phyloP scores from a whole-genome alignment of 2,329 filamentous ascomycete species.

The Gliomastix tumulicola region DNA sequence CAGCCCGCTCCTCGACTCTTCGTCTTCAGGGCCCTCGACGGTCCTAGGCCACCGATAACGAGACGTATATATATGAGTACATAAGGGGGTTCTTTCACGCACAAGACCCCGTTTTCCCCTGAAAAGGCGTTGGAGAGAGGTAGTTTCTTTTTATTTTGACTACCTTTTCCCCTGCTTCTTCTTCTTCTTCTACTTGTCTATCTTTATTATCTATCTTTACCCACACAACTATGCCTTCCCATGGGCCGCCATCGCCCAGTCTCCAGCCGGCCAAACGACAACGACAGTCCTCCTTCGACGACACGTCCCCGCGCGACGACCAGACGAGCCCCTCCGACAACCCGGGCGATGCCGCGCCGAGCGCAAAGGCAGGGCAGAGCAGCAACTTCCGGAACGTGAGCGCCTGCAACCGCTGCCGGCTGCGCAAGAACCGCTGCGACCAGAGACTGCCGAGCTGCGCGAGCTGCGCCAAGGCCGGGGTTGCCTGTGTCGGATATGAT shows the following conservation, averaged over 20 bases:
- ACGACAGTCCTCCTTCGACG: conserved; percentile 44
- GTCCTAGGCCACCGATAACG: too few species aligned
- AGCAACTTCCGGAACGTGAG: conserved; percentile 80
- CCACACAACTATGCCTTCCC: conserved; percentile 24
- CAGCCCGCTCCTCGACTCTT: too few species aligned
- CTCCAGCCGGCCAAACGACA: conserved; percentile 50
- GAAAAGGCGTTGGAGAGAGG: too few species aligned
- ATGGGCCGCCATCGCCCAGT: conserved; percentile 46
- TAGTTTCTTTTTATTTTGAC: too few species aligned
- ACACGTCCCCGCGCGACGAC: conserved; percentile 28
- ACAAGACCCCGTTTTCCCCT: too few species aligned
- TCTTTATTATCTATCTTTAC: too few species aligned
- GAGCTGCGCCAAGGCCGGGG: conserved; percentile 86
- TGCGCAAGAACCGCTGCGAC: conserved; percentile 93
- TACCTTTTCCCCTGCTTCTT: too few species aligned
- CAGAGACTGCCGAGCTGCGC: conserved; percentile 86
- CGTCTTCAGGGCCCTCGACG: too few species aligned
- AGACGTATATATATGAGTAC: too few species aligned
- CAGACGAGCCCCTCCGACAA: conserved; percentile 21
- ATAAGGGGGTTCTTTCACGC: too few species aligned
- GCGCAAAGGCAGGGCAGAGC: conserved; percentile 46
- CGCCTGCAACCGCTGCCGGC: conserved; percentile 85
- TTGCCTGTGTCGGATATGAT: conserved; percentile 91
- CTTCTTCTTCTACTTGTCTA: too few species aligned
- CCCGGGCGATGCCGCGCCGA: conserved; percentile 15